phyloP scores from a whole-genome alignment of 2,329 filamentous ascomycete genomes.

The Fusarium redolens region DNA sequence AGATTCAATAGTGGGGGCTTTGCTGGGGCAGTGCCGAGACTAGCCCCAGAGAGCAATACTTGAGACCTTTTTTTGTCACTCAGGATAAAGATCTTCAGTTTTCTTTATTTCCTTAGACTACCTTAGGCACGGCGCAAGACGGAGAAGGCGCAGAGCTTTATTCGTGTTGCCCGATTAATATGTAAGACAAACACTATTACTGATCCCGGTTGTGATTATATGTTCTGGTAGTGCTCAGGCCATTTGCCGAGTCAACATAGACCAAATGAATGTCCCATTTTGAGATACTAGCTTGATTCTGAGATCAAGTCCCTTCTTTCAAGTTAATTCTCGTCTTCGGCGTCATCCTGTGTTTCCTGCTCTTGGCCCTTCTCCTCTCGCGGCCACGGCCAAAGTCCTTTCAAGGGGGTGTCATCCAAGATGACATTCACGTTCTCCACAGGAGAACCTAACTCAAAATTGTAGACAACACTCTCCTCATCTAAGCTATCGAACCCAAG shows the following conservation, averaged over 20 bases:
- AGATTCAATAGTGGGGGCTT: slow-evolving; percentile 38
- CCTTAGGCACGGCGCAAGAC: no score
- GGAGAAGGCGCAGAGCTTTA: not conserved
- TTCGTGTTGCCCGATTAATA: not conserved
- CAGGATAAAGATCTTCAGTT: not conserved
- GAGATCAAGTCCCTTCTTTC: not conserved
- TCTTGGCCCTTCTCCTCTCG: not conserved
- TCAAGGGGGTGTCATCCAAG: not conserved
- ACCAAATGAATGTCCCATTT: no score
- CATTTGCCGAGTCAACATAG: no score
- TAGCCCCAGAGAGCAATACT: not conserved
- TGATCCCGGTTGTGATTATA: no score
- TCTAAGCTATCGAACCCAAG: not conserved
- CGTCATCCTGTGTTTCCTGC: not conserved
- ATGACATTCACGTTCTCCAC: not conserved
- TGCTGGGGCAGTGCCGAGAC: slow-evolving; percentile 27
- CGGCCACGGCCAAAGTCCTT: not conserved
- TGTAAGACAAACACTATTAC: not conserved
- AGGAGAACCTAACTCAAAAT: not conserved
- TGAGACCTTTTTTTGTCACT: not conserved
- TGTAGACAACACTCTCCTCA: not conserved
- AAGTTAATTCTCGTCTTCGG: not conserved
- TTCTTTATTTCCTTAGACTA: no score
- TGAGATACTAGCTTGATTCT: no score
- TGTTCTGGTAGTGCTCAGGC: no score